Percentiles rank a stretch among this genome's conserved stretches.
Evolutionary conservation across 2,329 filamentous ascomycete genomes (phyloP).

Genomic region (Hymenotorrendiella dingleyae): DNA sequence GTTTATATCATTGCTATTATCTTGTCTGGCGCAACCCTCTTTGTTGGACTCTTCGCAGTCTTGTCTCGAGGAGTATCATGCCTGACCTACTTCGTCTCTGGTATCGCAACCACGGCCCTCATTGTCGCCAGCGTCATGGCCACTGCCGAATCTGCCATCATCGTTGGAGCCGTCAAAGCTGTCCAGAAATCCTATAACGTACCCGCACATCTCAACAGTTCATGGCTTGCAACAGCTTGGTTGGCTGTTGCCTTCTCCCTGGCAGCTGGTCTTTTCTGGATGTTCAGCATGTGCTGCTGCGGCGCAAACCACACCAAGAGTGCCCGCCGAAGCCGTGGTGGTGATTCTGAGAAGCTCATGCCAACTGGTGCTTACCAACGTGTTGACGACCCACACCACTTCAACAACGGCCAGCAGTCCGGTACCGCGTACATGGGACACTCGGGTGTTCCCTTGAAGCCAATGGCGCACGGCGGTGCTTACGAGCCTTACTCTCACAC

Average conservation of each 20-base stretch:
- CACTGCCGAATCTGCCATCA: slow-evolving; percentile 65
- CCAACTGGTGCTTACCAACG: slow-evolving; percentile 38
- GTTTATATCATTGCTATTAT: slow-evolving; percentile 70
- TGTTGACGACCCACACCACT: slow-evolving; percentile 36
- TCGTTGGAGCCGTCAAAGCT: slow-evolving; percentile 62
- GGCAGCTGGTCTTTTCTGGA: slow-evolving; percentile 79
- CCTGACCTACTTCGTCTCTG: slow-evolving; percentile 70
- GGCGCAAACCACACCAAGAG: slow-evolving; percentile 15
- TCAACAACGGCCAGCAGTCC: slow-evolving; percentile 25
- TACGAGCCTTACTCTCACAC: slow-evolving; percentile 60
- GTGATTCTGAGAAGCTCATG: slow-evolving; percentile 27
- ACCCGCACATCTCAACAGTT: slow-evolving; percentile 56
- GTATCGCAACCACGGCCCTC: slow-evolving; percentile 48
- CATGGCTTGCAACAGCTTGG: slow-evolving; percentile 71
- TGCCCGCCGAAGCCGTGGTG: slow-evolving; percentile 13
- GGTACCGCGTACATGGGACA: slow-evolving; percentile 39
- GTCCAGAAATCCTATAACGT: slow-evolving; percentile 68
- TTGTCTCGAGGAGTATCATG: slow-evolving; percentile 79
- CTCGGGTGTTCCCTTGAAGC: slow-evolving; percentile 31
- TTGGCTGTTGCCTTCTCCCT: slow-evolving; percentile 72
- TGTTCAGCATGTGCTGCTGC: slow-evolving; percentile 89
- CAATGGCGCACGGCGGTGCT: slow-evolving; percentile 37
- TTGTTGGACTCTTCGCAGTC: slow-evolving; percentile 76
- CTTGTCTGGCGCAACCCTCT: slow-evolving; percentile 62
- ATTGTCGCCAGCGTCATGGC: slow-evolving; percentile 65